Evolutionary conservation across 2,329 filamentous ascomycete genomes (phyloP), one percentile per base, ranked within the genome.

Genomic region (Rasamsonia emersonii): DNA sequence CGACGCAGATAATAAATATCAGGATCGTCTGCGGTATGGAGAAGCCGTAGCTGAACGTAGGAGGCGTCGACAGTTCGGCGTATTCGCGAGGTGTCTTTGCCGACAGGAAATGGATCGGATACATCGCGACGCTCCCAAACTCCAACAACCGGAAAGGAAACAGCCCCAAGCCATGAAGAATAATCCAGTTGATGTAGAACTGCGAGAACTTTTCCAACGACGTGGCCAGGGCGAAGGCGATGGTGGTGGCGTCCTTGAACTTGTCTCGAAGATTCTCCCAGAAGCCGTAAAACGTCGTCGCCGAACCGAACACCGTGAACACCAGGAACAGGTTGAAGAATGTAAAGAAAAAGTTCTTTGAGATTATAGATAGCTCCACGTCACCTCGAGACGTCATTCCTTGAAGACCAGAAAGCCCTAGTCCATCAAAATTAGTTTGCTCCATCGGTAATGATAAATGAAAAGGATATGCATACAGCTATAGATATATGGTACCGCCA

Each of bases 271-370:
- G 68, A 16, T 67, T 64, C 35, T 73, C 61, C 50, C 71, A 69
- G 32, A 82, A 73, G 19, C 69, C 67, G 59, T 77, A 77, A 50
- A 94, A 83, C 33, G 79, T 76, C 23, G 81, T 77, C 2, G 77
- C 85, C 4, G 86, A 86, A 33, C 82, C 83, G 27, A 93, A 83
- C 16, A 91, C 73, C 1, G 89, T 93, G 56, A 96, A 95, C 26
- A 96, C 76, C 30, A 96, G 74, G 61, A 98, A 98, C 36, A 96
- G 85, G 61, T 98, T 98, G 74, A 98, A 96, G 61, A 98, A 98
- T 7, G 83, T 88, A 56, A 98, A 98, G 70, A 96, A 94, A 64
- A 96, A 98, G 59, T 96, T 98, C 65, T 98, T 98, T 33, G 86
- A 94, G 43, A 98, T 89, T 26, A 93, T 71, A 0, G 91, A 96